Percentiles rank a stretch among this genome's conserved stretches.
phyloP scores from a whole-genome alignment of 2,329 filamentous ascomycete species.

The Coccinonectria pachysandricola region DNA sequence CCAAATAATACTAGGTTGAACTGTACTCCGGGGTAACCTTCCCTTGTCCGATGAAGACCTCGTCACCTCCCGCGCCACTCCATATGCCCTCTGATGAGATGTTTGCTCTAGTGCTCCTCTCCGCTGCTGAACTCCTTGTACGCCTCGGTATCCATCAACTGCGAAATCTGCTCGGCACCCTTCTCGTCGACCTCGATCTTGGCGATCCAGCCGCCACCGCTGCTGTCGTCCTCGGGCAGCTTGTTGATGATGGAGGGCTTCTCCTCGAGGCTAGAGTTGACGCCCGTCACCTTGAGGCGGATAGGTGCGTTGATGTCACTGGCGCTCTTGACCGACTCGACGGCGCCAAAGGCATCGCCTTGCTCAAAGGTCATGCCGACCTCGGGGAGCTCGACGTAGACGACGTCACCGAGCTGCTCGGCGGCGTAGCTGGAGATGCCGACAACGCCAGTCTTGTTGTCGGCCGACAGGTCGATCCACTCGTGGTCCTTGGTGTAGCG shows the following conservation, averaged over 20 bases:
- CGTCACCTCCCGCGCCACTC: too few species aligned
- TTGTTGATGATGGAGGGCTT: constrained; percentile 83
- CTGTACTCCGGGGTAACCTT: constrained; percentile 6
- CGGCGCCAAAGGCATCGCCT: constrained; percentile 82
- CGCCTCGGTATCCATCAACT: constrained; percentile 63
- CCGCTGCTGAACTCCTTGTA: constrained; percentile 64
- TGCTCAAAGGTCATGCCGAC: constrained; percentile 52
- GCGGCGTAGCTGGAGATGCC: constrained; percentile 91
- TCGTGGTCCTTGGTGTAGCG: constrained; percentile 97
- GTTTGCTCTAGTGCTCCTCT: constrained; percentile 27
- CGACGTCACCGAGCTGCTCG: constrained; percentile 86
- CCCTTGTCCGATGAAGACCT: constrained; percentile 2
- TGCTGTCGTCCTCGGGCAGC: constrained; percentile 68
- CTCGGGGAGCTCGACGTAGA: constrained; percentile 89
- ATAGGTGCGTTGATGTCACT: constrained; percentile 92
- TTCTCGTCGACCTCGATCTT: constrained; percentile 68
- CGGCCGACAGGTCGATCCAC: constrained; percentile 83
- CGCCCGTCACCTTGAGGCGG: constrained; percentile 61
- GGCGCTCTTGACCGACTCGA: constrained; percentile 98
- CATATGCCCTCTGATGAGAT: too few species aligned
- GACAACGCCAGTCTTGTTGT: constrained; percentile 69
- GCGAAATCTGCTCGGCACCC: constrained; percentile 57
- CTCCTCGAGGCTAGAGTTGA: constrained; percentile 69
- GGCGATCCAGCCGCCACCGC: constrained; percentile 81
- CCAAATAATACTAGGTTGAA: constrained; percentile 14